These are phyloP conservation scores for Thraustochytrium sp. DNA, from an alignment of 352 stramenopile species.

Conservation along the genomic window DNA sequence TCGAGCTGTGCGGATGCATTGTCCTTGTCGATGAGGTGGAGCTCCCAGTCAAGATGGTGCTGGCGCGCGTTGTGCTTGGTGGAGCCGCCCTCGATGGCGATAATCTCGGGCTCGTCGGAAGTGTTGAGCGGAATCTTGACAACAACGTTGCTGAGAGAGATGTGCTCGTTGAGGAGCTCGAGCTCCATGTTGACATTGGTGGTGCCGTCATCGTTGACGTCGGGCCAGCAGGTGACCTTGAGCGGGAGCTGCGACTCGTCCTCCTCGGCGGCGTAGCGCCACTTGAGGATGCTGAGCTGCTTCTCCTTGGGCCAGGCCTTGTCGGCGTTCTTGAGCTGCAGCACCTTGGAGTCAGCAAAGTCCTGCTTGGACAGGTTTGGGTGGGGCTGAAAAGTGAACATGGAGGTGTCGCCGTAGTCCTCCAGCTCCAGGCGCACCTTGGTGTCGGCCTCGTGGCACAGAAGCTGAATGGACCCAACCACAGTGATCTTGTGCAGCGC, in stretches of 20 bases:
- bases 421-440: conserved; percentile 26
- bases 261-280: conserved; percentile 34
- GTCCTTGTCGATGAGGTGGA: not conserved
- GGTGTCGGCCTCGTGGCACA: conserved; percentile 34
- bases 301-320: conserved; percentile 40
- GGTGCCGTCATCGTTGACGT: conserved; percentile 20
- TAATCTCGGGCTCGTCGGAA: conserved; percentile 20
- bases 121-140: conserved; percentile 25
- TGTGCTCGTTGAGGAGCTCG: conserved; percentile 11
- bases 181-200: conserved; percentile 33
- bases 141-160: not conserved
- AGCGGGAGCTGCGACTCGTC: conserved; percentile 33
- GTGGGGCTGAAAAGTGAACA: conserved; percentile 7
- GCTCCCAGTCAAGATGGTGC: conserved; percentile 23
- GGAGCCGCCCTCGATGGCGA: not conserved
- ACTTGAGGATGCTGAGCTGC: conserved; percentile 33
- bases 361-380: conserved; percentile 33
- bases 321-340: conserved; percentile 33
- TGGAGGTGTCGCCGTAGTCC: conserved; percentile 17
- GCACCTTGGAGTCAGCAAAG: not conserved
- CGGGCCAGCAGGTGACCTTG: conserved; percentile 27
- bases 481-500: conserved; percentile 28
- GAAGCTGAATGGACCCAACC: conserved; percentile 7
- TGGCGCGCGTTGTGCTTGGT: not conserved
- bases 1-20: not conserved